phyloP scores from a whole-genome alignment of 2,329 filamentous ascomycete genomes.

The Atkinsonella hypoxylon region DNA sequence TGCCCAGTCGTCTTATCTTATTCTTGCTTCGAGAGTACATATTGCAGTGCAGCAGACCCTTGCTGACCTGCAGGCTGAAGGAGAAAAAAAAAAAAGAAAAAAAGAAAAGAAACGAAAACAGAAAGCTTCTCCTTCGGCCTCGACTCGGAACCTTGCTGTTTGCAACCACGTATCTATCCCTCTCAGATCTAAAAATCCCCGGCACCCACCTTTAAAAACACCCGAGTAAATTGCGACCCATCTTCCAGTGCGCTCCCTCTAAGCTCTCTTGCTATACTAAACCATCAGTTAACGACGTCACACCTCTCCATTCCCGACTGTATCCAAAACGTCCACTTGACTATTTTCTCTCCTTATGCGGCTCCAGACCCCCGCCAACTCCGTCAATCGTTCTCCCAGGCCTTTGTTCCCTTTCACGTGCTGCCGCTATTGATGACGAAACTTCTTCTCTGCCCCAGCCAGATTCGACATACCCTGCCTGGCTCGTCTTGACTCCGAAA shows the following conservation, averaged over 20 bases:
- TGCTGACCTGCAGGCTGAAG: background rate
- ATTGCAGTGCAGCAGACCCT: background rate
- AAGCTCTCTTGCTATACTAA: background rate
- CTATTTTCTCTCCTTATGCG: background rate
- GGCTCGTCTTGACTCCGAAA: background rate
- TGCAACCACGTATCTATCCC: background rate
- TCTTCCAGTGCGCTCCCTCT: background rate
- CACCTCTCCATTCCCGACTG: background rate
- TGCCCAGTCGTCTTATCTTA: background rate
- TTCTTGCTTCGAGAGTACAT: background rate
- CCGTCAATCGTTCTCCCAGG: too few relatives aligned
- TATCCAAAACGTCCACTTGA: background rate
- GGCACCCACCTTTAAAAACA: background rate
- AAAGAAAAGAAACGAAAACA: background rate
- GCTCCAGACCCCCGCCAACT: background rate
- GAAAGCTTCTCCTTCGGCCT: background rate
- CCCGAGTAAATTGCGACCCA: background rate
- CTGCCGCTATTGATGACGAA: background rate
- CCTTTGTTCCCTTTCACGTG: background rate
- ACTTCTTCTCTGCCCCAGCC: background rate
- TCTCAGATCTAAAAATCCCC: background rate
- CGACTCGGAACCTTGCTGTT: background rate
- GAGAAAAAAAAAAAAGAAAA: background rate
- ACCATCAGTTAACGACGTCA: background rate
- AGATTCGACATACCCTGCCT: background rate